Evolutionary conservation across 768 basidiomycete species (phyloP), one percentile per base, ranked within the genome.

Genomic region (Amanita rubescens): DNA sequence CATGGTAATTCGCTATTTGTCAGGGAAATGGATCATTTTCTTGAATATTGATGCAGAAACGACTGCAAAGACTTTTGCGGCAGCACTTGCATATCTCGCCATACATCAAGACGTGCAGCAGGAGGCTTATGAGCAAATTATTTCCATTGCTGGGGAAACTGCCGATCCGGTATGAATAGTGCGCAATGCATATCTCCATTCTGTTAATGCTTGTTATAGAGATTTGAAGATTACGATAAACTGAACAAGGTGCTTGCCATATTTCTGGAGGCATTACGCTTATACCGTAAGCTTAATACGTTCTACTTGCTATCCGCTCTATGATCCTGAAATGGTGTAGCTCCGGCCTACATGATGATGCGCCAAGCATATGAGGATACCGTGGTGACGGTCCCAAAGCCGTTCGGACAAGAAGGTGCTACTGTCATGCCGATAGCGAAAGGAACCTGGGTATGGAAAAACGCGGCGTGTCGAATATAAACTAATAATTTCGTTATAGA

Each of bases 41-140:
- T 11, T 41, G n/a, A n/a, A n/a, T n/a, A n/a, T n/a, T n/a, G n/a
- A n/a, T n/a, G 11, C 50, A 74, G 75, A 76, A 62, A 77, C 74
- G 0, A 76, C 74, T 1, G 75, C 75, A 2, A 66, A 73, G 51
- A 68, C 69, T 4, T 62, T 78, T 11, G 70, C 76, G 0, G 75
- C 68, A 30, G 70, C 73, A 5, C 59, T 79, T 6, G 76, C 67
- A 3, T 71, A 71, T 57, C 61, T 79, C n/a, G 66, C 73, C 27
- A 30, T 30, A 2, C 58, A 76, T 57, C 63, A 68, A 9, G 69
- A 76, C 7, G 65, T 73, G n/a, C 78, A 79, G 60, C 64, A 76
- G 15, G 72, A 72, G 58, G 64, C 74, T 10, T 55, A 70, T 38
- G 63, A 71, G 41, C 70, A 78, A 38, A 73, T 78, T 25, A 52